Evolutionary conservation across 208 protist species (phyloP), one percentile per base, ranked within the genome.

Genomic region (Acanthamoeba divionensis): DNA sequence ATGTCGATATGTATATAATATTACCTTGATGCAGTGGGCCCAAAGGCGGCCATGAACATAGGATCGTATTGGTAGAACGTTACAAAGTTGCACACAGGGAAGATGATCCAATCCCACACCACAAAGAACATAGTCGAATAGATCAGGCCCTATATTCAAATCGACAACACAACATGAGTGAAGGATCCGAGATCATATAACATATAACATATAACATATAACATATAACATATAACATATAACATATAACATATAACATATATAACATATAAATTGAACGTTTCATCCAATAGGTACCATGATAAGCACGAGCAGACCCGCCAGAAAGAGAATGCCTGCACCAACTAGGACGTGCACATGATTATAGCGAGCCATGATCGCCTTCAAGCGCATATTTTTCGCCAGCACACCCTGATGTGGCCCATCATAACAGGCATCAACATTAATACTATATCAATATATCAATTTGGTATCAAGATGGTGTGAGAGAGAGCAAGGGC

Each of bases 71-170:
- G 73, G 47, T 38, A 83, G 26, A 60, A 8, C 10, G 73, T 62
- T 13, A 83, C 6, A 52, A 83, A 83, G 73, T 83, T 83, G 73
- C 15, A 12, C 18, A 83, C 73, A 3, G 73, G 73, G 47, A 83
- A 60, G 36, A 83, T 60, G 73, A 83, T 52, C 73, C 73, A 83
- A 52, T 83, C 73, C 73, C 45, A 62, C 24, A 83, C 45, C 8
- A 83, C 45, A 29, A 18, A 44, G 47, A 83, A 83, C 47, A 83
- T 24, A 24, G 41, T 52, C 8, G 12, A 15, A 26, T 36, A 83
- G 31, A 83, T 36, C 73, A 75, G 21, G 66, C 66, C 66, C 66
- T 5, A 33, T 75, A 44, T 15, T 13, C 29, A 3, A 71, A 18
- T 24, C 12, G n/a, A 10, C 63, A 71, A 10, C 10, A 10, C 6